Evolutionary conservation across 768 basidiomycete genomes (phyloP), one percentile per base, ranked within the genome.

Genomic region (Amanita jacksonii): DNA sequence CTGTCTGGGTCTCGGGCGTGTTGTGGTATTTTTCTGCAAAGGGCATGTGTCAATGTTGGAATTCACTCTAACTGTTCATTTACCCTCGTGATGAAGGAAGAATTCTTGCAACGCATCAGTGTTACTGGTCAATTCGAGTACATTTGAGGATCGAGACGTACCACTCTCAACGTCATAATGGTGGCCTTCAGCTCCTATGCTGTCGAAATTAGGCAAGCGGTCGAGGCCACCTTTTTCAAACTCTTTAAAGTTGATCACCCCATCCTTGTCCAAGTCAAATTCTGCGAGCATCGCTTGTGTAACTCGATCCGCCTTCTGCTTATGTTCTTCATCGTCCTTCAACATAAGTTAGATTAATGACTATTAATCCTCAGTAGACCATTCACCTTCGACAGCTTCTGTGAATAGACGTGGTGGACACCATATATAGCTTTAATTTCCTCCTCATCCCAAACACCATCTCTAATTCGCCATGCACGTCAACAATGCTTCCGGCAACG

Each of bases 341-440:
- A 18, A n/a, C 10, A 25, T 36, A 37, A 20, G 22, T 16, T 8
- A 41, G 5, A 24, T 27, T 20, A 15, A 19, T 28, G 20, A 13
- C 9, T 46, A 12, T 20, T 13, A 16, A 8, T 8, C 20, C 25
- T 8, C 19, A 6, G 12, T 16, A 27, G 37, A 33, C 27, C 4
- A 22, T 46, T 19, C 46, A 74, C 85, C 71, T 78, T 81, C 24
- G 81, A 86, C 62, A 83, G 77, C 65, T 82, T 82, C 68, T 81
- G 81, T 34, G 82, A 85, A 59, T 84, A 88, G 45, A 90, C 72
- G 56, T 97, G 93, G 60, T 96, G 91, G 6, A 97, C 84, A 42
- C 94, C 94, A 52, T 99, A 99, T 30, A 99, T 79, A 15, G 92
- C 91, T 62, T 96, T 85, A 48, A 99, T 85, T 61, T 99, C 94